Evolutionary conservation across 2,329 filamentous ascomycete genomes (phyloP).

Genomic region (Biscogniauxia marginata): DNA sequence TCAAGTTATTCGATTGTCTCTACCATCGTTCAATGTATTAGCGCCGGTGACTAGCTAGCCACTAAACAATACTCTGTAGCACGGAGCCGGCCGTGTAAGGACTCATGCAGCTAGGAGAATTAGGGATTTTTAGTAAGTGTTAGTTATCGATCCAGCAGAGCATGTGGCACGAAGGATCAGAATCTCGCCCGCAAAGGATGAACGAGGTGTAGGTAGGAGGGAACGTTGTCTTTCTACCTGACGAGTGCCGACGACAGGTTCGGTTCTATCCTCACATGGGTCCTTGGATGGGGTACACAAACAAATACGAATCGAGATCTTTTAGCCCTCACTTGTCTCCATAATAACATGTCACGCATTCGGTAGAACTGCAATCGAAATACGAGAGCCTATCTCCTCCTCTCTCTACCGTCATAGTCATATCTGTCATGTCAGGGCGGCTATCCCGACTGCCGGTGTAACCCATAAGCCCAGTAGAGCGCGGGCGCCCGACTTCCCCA

Average conservation of each 20-base stretch:
- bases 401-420: not conserved
- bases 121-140: not conserved
- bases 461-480: not conserved
- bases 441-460: not conserved
- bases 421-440: not conserved
- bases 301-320: not conserved
- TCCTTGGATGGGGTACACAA: not conserved
- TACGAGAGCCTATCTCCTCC: not conserved
- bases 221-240: not conserved
- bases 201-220: not conserved
- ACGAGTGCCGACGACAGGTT: not conserved
- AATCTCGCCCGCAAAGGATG: not conserved
- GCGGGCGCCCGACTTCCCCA: not conserved
- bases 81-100: not conserved
- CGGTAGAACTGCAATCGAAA: not conserved
- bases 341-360: not conserved
- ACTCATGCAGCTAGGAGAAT: not conserved
- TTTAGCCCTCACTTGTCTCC: not conserved
- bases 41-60: not conserved
- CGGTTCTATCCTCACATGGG: not conserved
- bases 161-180: not conserved
- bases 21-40: not conserved
- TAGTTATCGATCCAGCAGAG: not conserved
- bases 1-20: not conserved
- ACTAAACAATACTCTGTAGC: not conserved